Evolutionary conservation across 2,329 filamentous ascomycete species (phyloP), one percentile per base, ranked within the genome.

Genomic region (Zalaria sp.): DNA sequence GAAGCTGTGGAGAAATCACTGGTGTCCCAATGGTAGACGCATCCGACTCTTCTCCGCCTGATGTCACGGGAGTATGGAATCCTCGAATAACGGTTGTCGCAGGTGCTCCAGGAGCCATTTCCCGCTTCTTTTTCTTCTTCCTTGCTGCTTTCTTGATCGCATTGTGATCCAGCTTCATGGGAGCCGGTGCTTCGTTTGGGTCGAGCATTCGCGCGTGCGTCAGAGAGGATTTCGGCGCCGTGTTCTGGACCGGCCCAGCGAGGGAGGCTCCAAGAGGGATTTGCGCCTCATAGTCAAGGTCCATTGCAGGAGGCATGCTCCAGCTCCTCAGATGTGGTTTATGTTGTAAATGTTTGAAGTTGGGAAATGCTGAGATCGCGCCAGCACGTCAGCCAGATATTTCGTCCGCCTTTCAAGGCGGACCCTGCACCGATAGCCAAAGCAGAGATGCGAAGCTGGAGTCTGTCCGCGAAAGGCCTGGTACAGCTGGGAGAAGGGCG

Each of bases 21-120:
- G 57, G 57, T 18, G 57, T 58, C 7, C 49, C 49, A 3, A 47
- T 41, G 39, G 54, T 46, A 4, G 63, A 64, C 45, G 63, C 63
- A 49, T 75, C 72, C 3, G 71, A 73, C 51, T 75, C 71, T 53
- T 76, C 72, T 41, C 71, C 71, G 26, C 66, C 69, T 39, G 71
- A 73, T 7, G 64, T 66, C 26, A 64, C 57, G 1, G 68, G 67
- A 7, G 68, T 71, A 43, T 69, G 60, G 47, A 72, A 72, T 6
- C 68, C 68, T 47, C 64, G 63, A 40, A 69, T 63, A 26, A 63
- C 55, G 39, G 59, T 59, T 27, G 53, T 50, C 4, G 63, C 62
- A 10, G 62, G 59, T 27, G 61, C 58, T 25, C 53, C 57, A 10
- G 59, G 51, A 25, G 49, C 52, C 56, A 58, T 57, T 42, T 47